Evolutionary conservation across 768 basidiomycete species (phyloP).

Genomic region (Termitomyces sp.): DNA sequence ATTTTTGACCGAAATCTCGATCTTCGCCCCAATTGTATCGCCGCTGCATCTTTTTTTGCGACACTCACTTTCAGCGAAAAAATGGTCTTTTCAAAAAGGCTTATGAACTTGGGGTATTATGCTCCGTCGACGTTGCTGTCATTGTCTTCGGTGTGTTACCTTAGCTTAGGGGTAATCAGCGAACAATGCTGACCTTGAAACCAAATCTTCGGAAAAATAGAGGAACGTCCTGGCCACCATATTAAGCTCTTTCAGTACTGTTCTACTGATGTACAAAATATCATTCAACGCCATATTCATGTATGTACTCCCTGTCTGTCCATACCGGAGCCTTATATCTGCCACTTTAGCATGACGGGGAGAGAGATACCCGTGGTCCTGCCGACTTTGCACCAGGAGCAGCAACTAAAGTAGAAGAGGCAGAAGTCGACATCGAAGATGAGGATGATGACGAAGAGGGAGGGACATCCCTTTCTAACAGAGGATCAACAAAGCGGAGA

Average conservation of each 20-base stretch:
- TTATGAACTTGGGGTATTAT: slow-evolving; percentile 85
- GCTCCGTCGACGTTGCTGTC: slow-evolving; percentile 85
- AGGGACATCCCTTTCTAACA: background rate
- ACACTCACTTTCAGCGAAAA: slow-evolving; percentile 58
- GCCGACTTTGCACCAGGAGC: slow-evolving; percentile 40
- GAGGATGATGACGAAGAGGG: slow-evolving; percentile 22
- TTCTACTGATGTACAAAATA: slow-evolving; percentile 63
- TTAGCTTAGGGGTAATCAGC: background rate
- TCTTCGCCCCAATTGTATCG: slow-evolving; percentile 29
- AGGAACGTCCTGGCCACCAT: slow-evolving; percentile 77
- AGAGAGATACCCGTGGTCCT: slow-evolving; percentile 44
- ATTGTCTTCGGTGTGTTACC: slow-evolving; percentile 63
- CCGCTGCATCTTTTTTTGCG: slow-evolving; percentile 6
- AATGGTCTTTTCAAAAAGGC: slow-evolving; percentile 92
- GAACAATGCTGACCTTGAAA: slow-evolving; percentile 11
- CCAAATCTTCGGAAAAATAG: slow-evolving; percentile 42
- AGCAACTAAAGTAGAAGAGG: slow-evolving; percentile 27
- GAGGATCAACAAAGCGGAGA: slow-evolving; percentile 1
- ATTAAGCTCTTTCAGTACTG: slow-evolving; percentile 82
- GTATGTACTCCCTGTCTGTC: slow-evolving; percentile 25
- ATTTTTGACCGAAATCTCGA: slow-evolving; percentile 57
- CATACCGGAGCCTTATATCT: slow-evolving; percentile 7
- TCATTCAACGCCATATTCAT: slow-evolving; percentile 64
- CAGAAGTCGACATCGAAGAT: slow-evolving; percentile 30
- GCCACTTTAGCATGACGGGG: slow-evolving; percentile 40